A percentile compares a stretch with the other conserved stretches of the same genome.
phyloP scores from a whole-genome alignment of 805 yeast genomes.

The Ogataea glucozyma region DNA sequence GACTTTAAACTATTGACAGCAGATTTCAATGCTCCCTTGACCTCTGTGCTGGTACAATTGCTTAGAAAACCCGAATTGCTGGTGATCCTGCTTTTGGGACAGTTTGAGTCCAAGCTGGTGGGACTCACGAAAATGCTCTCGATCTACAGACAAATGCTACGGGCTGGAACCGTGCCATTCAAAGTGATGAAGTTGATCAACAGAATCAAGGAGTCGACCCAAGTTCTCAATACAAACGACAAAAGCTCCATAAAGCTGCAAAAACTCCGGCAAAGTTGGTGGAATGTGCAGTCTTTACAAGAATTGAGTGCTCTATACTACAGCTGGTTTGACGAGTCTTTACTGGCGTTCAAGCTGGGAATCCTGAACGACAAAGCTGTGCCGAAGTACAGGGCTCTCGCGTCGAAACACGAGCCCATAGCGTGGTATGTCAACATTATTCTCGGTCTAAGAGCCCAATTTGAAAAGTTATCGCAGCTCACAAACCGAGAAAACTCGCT shows the following conservation, averaged over 20 bases:
- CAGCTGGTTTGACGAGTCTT: conserved; percentile 63
- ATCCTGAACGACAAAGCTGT: conserved; percentile 38
- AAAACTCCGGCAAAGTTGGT: conserved; percentile 33
- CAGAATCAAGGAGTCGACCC: conserved; percentile 34
- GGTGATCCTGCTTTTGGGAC: conserved; percentile 38
- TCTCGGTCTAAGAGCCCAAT: conserved; percentile 54
- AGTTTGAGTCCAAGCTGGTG: conserved; percentile 41
- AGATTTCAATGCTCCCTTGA: conserved; percentile 29
- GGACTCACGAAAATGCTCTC: conserved; percentile 51
- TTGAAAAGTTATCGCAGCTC: conserved; percentile 43
- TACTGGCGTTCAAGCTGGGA: conserved; percentile 56
- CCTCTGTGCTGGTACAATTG: conserved; percentile 27
- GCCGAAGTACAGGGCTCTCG: conserved; percentile 37
- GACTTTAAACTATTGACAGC: conserved; percentile 15
- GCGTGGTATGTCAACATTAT: conserved; percentile 72
- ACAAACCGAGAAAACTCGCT: conserved; percentile 52
- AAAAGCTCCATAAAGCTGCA: conserved; percentile 22
- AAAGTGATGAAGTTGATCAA: conserved; percentile 42
- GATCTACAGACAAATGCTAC: conserved; percentile 62
- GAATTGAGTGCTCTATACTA: conserved; percentile 61
- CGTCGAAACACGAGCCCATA: conserved; percentile 57
- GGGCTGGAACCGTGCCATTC: conserved; percentile 73
- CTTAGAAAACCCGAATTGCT: conserved; percentile 32
- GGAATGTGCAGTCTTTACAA: conserved; percentile 48
- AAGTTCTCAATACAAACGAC: conserved; percentile 13